phyloP scores from a whole-genome alignment of 345 rosid genomes.

The Hirschfeldia incana region DNA sequence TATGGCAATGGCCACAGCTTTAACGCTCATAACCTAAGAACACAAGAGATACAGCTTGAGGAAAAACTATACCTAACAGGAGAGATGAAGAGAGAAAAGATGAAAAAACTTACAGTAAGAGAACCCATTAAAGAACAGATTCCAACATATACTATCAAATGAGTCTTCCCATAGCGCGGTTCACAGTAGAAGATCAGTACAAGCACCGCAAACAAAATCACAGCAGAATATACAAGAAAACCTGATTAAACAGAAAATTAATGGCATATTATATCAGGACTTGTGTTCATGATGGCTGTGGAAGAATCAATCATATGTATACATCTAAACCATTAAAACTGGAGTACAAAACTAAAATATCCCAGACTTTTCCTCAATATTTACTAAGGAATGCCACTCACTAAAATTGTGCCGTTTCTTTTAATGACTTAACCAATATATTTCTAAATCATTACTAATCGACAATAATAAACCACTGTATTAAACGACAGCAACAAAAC shows the following conservation, averaged over 20 bases:
- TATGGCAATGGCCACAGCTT: conserved; percentile 76
- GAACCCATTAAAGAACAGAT: conserved; percentile 97
- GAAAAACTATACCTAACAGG: not conserved
- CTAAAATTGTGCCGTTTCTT: too few relatives aligned
- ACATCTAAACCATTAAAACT: too few relatives aligned
- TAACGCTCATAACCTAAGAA: conserved; percentile 80
- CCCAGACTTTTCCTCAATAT: too few relatives aligned
- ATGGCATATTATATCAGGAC: not conserved
- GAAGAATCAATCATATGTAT: not conserved
- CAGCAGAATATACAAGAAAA: conserved; percentile 61
- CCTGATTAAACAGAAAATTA: conserved; percentile 42
- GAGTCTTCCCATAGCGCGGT: conserved; percentile 73
- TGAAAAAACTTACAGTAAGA: conserved; percentile 59
- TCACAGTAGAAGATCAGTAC: conserved; percentile 61
- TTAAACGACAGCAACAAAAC: too few relatives aligned
- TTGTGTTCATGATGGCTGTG: not conserved
- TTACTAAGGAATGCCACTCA: too few relatives aligned
- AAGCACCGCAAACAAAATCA: conserved; percentile 49
- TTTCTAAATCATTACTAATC: too few relatives aligned
- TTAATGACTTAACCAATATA: too few relatives aligned
- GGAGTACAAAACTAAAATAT: too few relatives aligned
- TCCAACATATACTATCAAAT: conserved; percentile 81
- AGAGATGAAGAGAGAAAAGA: not conserved
- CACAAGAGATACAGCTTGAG: not conserved
- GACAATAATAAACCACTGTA: too few relatives aligned